Base-by-base conservation (phyloP, 495 filamentous ascomycete species). In the Penicillium pulvis region DNA sequence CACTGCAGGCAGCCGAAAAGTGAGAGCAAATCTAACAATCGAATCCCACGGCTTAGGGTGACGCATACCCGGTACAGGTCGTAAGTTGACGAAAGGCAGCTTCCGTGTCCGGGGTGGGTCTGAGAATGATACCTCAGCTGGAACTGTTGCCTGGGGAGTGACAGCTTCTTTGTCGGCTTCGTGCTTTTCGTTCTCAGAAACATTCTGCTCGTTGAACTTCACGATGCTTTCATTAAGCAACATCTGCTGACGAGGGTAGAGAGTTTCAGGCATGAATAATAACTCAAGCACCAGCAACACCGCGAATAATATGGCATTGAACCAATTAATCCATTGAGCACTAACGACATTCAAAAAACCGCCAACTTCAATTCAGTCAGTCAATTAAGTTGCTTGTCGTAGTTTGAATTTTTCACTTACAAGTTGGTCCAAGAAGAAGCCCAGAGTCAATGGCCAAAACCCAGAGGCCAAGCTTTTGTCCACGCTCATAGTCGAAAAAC, bases 381-480 rank as follows among this genome's bases (percentile, higher is more conserved):
- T 7, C 17, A 16, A n/a, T 41, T 8, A 2, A 9, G 9, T 4
- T 11, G 7, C 9, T 24, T 3, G 23, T 31, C 10, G 14, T 19
- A 2, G 5, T 20, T 16, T 16, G 4, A 33, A 14, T 24, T 7
- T 35, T 0, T 11, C 51, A 62, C 68, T 47, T 60, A 73, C 70
- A 75, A 23, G 67, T 69, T 17, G 85, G 84, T 6, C 85, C 85
- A 6, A 85, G 69, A 7, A 85, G 67, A 10, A 84, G 61, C 20
- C 83, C 83, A 26, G 82, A 72, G 55, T 87, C 79, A 42, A 86
- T 72, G 17, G 83, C 81, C 33, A 87, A 67, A 6, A 85, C 84
- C 85, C 85, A 88, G 33, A 87, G 55, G 1, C 85, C 83, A n/a
- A 87, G 67, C 62, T 85, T 86, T 57, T 82, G 75, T 2, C 84